Conservation (phyloP, 805 yeast genomes). For the Wickerhamiella sorbophila region DNA sequence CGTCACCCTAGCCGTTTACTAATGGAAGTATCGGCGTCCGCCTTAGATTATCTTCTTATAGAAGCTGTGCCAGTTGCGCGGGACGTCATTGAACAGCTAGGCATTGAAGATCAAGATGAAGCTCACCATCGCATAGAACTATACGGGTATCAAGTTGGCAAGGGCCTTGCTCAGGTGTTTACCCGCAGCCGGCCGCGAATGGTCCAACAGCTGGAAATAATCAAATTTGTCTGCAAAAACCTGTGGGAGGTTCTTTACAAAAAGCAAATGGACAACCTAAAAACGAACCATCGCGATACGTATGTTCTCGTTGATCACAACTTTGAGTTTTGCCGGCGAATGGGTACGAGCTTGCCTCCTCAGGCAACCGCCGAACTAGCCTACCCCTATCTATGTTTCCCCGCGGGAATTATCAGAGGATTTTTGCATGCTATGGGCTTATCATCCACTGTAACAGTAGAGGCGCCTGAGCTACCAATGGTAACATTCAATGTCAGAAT, state of each 20-base stretch:
- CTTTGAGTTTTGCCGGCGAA: constrained; percentile 39
- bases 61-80: constrained; percentile 66
- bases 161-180: constrained; percentile 36
- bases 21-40: constrained; percentile 21
- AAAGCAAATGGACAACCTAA: constrained; percentile 80
- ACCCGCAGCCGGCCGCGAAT: constrained; percentile 33
- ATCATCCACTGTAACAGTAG: constrained; percentile 50
- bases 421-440: constrained; percentile 55
- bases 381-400: constrained; percentile 46
- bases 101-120: constrained; percentile 29
- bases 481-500: constrained; percentile 57
- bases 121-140: constrained; percentile 47
- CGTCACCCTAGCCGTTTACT: no score
- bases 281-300: constrained; percentile 83
- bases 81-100: constrained; percentile 40
- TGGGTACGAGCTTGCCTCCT: constrained; percentile 28
- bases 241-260: constrained; percentile 71
- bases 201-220: constrained; percentile 57
- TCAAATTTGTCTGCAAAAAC: constrained; percentile 87
- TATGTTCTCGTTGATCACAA: constrained; percentile 61
- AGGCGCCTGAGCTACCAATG: constrained; percentile 43
- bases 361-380: constrained; percentile 24
- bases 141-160: constrained; percentile 60
- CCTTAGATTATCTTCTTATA: constrained; percentile 49
- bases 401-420: constrained; percentile 66